A percentile compares a stretch with the other conserved stretches of the same genome.
These are phyloP conservation scores for Leptodermis oblonga DNA, from an alignment of 257 asterid species.

Conservation along the genomic window DNA sequence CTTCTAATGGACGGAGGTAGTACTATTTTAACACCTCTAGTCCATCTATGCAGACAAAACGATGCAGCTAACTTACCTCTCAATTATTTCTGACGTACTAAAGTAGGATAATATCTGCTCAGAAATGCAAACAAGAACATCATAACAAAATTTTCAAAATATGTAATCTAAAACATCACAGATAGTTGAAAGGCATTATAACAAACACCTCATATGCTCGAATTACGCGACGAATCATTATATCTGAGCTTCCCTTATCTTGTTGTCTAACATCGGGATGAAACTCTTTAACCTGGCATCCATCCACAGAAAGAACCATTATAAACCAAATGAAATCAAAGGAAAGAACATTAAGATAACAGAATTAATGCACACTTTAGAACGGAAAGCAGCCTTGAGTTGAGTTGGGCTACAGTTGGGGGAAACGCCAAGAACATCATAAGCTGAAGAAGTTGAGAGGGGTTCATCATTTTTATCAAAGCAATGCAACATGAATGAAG, in stretches of 20 bases:
- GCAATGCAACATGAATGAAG: slow-evolving; percentile 28
- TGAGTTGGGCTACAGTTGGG: slow-evolving; percentile 56
- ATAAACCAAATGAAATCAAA: not conserved
- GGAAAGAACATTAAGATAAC: not conserved
- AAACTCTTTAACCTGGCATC: slow-evolving; percentile 64
- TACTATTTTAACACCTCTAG: no score
- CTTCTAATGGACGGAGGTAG: no score
- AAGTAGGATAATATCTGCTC: slow-evolving; percentile 61
- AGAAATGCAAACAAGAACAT: slow-evolving; percentile 26
- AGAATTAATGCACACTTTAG: slow-evolving; percentile 40
- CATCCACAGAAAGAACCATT: slow-evolving; percentile 1
- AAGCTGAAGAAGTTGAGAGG: slow-evolving; percentile 49
- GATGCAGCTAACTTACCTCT: no score
- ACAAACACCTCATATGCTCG: slow-evolving; percentile 73
- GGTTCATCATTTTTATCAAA: slow-evolving; percentile 29
- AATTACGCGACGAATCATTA: slow-evolving; percentile 75
- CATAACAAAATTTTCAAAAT: not conserved
- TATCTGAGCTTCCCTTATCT: slow-evolving; percentile 50
- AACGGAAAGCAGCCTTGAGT: slow-evolving; percentile 81
- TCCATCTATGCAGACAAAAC: no score
- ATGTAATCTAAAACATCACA: not conserved
- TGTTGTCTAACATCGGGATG: slow-evolving; percentile 70
- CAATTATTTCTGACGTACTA: slow-evolving; percentile 73
- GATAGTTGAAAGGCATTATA: not conserved
- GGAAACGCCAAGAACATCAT: slow-evolving; percentile 59